phyloP scores from a whole-genome alignment of 345 rosid species.

The Hibiscus tridactylites region DNA sequence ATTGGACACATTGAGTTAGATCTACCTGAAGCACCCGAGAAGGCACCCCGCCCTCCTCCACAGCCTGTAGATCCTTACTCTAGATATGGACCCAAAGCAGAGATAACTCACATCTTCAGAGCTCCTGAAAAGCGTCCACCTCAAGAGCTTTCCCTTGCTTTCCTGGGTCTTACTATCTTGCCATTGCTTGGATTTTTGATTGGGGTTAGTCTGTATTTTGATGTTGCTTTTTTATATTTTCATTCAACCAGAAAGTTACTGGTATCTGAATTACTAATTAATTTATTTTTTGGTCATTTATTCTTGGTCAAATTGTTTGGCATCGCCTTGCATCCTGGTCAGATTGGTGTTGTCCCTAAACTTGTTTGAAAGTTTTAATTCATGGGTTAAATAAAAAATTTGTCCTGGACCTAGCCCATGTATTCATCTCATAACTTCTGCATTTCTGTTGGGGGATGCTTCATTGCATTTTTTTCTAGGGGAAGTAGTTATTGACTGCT shows the following conservation, averaged over 20 bases:
- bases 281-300: background rate
- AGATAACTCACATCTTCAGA: conserved; percentile 80
- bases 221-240: background rate
- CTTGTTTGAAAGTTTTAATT: conserved; percentile 2
- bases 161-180: conserved; percentile 66
- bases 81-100: conserved; percentile 83
- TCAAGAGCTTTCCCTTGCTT: conserved; percentile 64
- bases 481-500: background rate
- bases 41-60: conserved; percentile 63
- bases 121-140: conserved; percentile 88
- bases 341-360: background rate
- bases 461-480: background rate
- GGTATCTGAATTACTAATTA: background rate
- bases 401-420: background rate
- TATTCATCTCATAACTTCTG: background rate
- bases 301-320: background rate
- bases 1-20: conserved; percentile 74
- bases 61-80: conserved; percentile 50
- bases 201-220: conserved; percentile 59
- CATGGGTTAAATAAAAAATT: background rate
- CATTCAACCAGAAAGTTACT: background rate
- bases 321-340: background rate
- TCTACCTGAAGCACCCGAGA: conserved; percentile 92
- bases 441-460: background rate
- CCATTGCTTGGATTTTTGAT: conserved; percentile 73